These are phyloP conservation scores for Yarrowia keelungensis DNA, from an alignment of 805 yeast species.

Conservation along the genomic window DNA sequence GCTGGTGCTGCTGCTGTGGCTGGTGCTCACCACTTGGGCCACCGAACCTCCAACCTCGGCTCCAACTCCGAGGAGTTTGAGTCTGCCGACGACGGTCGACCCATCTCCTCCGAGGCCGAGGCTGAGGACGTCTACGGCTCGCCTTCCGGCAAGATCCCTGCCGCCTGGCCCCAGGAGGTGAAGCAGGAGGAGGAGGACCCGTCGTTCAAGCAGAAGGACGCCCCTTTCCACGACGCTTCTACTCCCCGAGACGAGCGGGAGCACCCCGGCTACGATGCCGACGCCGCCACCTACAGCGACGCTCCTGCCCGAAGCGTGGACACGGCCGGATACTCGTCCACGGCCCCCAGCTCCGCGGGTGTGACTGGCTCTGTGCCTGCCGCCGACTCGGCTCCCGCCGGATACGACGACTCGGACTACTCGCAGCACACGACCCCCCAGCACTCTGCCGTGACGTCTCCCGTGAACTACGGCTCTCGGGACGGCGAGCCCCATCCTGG, in stretches of 20 bases:
- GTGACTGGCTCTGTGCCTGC: neutral
- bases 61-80: conserved; percentile 33
- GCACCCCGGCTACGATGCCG: neutral
- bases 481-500: neutral
- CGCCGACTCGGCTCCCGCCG: neutral
- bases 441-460: conserved; percentile 13
- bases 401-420: conserved; percentile 28
- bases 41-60: conserved; percentile 31
- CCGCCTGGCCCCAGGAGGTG: conserved; percentile 18
- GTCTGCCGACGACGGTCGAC: conserved; percentile 34
- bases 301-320: too few relatives aligned
- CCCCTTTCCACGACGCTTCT: conserved; percentile 5
- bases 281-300: conserved; percentile 1
- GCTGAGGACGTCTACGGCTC: conserved; percentile 1
- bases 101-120: conserved; percentile 3
- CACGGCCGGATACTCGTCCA: neutral
- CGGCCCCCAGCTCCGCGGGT: neutral
- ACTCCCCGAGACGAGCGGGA: conserved; percentile 28
- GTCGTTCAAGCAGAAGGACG: neutral
- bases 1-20: conserved; percentile 38
- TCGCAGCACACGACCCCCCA: conserved; percentile 26
- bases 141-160: conserved; percentile 15
- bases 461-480: conserved; percentile 4
- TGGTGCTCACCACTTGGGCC: conserved; percentile 15
- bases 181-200: conserved; percentile 7